Conservation (phyloP, 1,139 yeast genomes). For the Yamadazyma blattariae region DNA sequence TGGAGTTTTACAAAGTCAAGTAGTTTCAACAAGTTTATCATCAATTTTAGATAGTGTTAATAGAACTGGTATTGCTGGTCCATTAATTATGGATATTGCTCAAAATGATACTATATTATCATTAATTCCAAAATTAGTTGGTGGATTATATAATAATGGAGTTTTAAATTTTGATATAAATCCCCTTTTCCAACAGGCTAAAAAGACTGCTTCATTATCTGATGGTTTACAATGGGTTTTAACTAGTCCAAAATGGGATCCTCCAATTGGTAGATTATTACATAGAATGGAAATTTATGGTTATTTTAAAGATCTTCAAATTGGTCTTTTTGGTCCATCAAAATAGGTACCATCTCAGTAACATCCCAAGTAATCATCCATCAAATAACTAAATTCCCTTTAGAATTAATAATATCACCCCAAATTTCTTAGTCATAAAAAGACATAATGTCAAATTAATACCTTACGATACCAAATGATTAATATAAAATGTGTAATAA, state of each 20-base stretch:
- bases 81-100: conserved; percentile 25
- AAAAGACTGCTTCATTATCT: conserved; percentile 22
- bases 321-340: conserved; percentile 35
- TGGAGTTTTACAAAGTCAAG: conserved; percentile 24
- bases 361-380: too few relatives aligned
- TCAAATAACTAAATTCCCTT: too few relatives aligned
- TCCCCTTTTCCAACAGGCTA: conserved; percentile 20
- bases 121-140: conserved; percentile 23
- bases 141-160: conserved; percentile 32
- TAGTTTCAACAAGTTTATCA: conserved; percentile 22
- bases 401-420: background rate
- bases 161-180: conserved; percentile 28
- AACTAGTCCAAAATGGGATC: conserved; percentile 29
- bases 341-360: too few relatives aligned
- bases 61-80: conserved; percentile 28
- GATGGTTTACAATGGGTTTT: conserved; percentile 24
- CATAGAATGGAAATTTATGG: conserved; percentile 34
- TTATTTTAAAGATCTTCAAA: conserved; percentile 28
- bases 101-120: conserved; percentile 22
- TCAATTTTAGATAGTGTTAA: conserved; percentile 31
- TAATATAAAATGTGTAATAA: too few relatives aligned
- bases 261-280: conserved; percentile 32
- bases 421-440: background rate
- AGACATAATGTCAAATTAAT: too few relatives aligned
- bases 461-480: too few relatives aligned